Evolutionary conservation across 2,329 filamentous ascomycete genomes (phyloP).

Genomic region (Cyclaneusma minus): DNA sequence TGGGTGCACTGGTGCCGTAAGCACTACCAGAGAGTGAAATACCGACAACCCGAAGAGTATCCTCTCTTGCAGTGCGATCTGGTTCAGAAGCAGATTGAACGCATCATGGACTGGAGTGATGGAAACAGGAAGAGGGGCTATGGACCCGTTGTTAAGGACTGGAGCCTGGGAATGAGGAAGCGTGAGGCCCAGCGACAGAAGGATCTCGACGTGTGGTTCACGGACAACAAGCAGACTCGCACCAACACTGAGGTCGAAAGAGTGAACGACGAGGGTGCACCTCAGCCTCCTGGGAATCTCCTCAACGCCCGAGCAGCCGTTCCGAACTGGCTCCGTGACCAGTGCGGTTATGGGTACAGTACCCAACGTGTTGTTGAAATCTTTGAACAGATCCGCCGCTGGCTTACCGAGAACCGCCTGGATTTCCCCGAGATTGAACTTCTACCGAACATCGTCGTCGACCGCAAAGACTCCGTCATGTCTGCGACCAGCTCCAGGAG

Average conservation of each 20-base stretch:
- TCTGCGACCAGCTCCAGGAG: no score
- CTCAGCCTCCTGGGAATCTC: background rate
- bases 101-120: slow-evolving; percentile 47
- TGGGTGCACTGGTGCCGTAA: slow-evolving; percentile 72
- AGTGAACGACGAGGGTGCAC: slow-evolving; percentile 7
- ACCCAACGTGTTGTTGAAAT: slow-evolving; percentile 20
- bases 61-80: slow-evolving; percentile 45
- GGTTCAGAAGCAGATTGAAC: slow-evolving; percentile 43
- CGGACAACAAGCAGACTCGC: slow-evolving; percentile 12
- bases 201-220: slow-evolving; percentile 16
- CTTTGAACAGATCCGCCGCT: no score
- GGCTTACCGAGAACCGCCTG: no score
- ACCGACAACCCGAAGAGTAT: slow-evolving; percentile 47
- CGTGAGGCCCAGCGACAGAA: slow-evolving; percentile 44
- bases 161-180: slow-evolving; percentile 47
- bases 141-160: slow-evolving; percentile 35
- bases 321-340: slow-evolving; percentile 16
- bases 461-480: slow-evolving; percentile 13
- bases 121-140: slow-evolving; percentile 23
- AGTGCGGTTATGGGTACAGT: slow-evolving; percentile 18
- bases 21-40: slow-evolving; percentile 64
- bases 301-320: slow-evolving; percentile 16
- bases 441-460: slow-evolving; percentile 19
- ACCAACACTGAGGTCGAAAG: slow-evolving; percentile 10
- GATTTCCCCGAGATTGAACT: slow-evolving; percentile 25